Percentiles rank a stretch among this genome's conserved stretches.
Evolutionary conservation across 164 flowering plant genomes (phyloP).

Genomic region (Piper longum): DNA sequence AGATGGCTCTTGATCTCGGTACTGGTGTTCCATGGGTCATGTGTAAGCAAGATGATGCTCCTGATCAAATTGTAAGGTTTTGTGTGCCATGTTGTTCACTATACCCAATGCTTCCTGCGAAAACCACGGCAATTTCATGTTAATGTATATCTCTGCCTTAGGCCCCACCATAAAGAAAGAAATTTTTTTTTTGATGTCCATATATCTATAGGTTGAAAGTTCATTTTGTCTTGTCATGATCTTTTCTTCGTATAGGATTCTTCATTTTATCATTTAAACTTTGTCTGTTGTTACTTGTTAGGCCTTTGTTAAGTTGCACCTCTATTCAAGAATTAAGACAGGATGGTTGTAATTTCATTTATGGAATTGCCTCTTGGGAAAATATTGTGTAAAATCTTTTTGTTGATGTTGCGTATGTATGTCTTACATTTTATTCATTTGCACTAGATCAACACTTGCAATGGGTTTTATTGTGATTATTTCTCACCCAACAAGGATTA

Average conservation of each 20-base stretch:
- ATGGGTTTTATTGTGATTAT: constrained; percentile 94
- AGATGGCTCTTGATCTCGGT: constrained; percentile 63
- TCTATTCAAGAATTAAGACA: neutral
- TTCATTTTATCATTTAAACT: neutral
- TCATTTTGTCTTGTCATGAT: too few species aligned
- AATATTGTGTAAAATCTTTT: too few species aligned
- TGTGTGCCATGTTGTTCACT: neutral
- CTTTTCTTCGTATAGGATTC: neutral
- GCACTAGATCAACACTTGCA: constrained; percentile 82
- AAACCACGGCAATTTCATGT: too few species aligned
- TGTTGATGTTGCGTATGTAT: neutral
- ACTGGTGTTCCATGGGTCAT: constrained; percentile 99
- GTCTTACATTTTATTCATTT: neutral
- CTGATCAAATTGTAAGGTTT: constrained; percentile 55
- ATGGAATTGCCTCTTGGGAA: neutral
- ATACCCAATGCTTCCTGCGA: too few species aligned
- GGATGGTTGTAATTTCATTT: neutral
- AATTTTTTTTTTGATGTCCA: too few species aligned
- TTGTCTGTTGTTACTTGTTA: neutral
- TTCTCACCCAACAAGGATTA: constrained; percentile 88
- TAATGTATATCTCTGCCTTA: too few species aligned
- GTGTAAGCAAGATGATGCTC: constrained; percentile 96
- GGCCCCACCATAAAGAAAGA: too few species aligned
- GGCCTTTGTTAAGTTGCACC: too few species aligned
- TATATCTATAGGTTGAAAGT: too few species aligned